Evolutionary conservation across 768 basidiomycete species (phyloP).

Genomic region (Pisolithus albus): DNA sequence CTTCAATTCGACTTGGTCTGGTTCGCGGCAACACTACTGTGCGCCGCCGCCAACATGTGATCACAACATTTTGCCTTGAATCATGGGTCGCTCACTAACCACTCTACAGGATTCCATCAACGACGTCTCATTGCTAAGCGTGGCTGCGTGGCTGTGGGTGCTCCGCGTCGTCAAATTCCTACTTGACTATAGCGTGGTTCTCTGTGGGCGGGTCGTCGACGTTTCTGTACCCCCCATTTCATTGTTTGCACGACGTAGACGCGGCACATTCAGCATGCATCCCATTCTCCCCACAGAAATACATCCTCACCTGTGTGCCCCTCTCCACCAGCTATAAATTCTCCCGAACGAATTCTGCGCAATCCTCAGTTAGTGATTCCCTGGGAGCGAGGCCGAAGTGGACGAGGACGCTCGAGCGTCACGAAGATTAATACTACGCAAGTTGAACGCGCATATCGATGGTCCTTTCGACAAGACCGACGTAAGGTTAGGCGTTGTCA

Average conservation of each 20-base stretch:
- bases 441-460: conserved; percentile 52
- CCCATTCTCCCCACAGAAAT: conserved; percentile 8
- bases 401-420: conserved; percentile 59
- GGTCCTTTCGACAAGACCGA: conserved; percentile 51
- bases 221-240: too few species aligned
- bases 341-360: conserved; percentile 19
- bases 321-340: conserved; percentile 13
- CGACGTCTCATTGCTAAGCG: too few species aligned
- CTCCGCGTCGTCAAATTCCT: too few species aligned
- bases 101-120: too few species aligned
- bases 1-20: too few species aligned
- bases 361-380: conserved; percentile 38
- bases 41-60: too few species aligned
- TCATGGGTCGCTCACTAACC: too few species aligned
- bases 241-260: too few species aligned
- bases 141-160: too few species aligned
- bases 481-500: conserved; percentile 58
- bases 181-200: too few species aligned
- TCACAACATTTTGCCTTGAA: too few species aligned
- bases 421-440: conserved; percentile 57
- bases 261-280: conserved; percentile 2
- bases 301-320: conserved; percentile 14
- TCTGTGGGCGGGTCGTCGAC: conserved; percentile 16
- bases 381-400: conserved; percentile 44
- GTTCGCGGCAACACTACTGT: too few species aligned